Percentiles rank a stretch among this genome's conserved stretches.
These are phyloP conservation scores for Paraphaeosphaeria minitans DNA, from an alignment of 2,329 filamentous ascomycete genomes.

Conservation along the genomic window DNA sequence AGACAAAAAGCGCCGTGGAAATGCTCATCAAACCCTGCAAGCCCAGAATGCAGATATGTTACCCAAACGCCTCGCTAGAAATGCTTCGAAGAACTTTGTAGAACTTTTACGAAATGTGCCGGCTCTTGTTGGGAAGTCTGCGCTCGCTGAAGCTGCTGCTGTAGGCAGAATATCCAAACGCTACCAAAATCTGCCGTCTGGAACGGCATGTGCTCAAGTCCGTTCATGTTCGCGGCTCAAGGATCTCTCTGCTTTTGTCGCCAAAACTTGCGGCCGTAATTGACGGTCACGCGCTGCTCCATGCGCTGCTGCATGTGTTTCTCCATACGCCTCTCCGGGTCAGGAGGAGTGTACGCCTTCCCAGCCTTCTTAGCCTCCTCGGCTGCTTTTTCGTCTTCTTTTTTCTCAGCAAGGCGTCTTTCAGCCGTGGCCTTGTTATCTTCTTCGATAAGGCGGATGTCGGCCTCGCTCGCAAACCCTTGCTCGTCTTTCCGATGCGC, in stretches of 20 bases:
- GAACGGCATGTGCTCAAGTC: neutral
- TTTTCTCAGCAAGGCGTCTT: conserved; percentile 11
- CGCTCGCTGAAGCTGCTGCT: neutral
- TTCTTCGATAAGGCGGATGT: neutral
- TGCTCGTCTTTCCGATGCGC: conserved; percentile 7
- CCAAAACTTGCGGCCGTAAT: conserved; percentile 65
- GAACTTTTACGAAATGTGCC: conserved; percentile 6
- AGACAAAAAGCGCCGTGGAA: conserved; percentile 24
- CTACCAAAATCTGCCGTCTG: neutral
- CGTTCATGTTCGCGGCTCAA: conserved; percentile 13
- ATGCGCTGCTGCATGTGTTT: conserved; percentile 38
- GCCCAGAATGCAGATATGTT: conserved; percentile 26
- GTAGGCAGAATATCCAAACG: neutral
- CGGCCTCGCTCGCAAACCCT: neutral
- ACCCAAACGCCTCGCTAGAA: conserved; percentile 49
- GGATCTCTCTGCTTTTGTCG: conserved; percentile 51
- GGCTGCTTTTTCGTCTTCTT: conserved; percentile 27
- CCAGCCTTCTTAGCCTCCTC: conserved; percentile 27
- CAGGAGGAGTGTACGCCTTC: conserved; percentile 29
- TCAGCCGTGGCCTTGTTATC: neutral
- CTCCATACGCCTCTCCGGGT: conserved; percentile 19
- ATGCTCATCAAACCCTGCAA: conserved; percentile 28
- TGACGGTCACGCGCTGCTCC: conserved; percentile 57
- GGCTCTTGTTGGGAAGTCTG: neutral
- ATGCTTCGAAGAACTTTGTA: conserved; percentile 27